These are phyloP conservation scores for Udeniomyces megalosporus DNA, from an alignment of 768 basidiomycete genomes.

Conservation along the genomic window DNA sequence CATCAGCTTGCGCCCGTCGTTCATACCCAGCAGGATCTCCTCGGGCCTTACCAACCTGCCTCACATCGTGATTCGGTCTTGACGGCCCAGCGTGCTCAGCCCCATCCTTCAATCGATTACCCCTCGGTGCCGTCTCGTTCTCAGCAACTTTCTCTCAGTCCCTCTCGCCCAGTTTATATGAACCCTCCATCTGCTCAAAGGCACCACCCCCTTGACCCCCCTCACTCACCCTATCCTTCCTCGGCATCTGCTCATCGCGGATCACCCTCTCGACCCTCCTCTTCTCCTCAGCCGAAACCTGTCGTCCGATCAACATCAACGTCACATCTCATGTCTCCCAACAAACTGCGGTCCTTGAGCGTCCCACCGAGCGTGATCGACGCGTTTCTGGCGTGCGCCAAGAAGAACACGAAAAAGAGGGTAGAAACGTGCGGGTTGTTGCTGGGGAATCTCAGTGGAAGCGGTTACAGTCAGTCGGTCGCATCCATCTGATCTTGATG, in stretches of 20 bases:
- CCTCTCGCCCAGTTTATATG: neutral
- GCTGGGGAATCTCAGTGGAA: slow-evolving; percentile 40
- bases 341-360: slow-evolving; percentile 42
- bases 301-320: neutral
- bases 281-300: neutral
- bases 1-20: neutral
- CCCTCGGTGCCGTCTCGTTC: neutral
- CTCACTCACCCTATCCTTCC: neutral
- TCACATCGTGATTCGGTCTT: no score
- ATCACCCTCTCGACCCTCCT: neutral
- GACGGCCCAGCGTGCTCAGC: no score
- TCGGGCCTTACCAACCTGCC: no score
- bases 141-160: neutral
- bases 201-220: neutral
- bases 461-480: slow-evolving; percentile 8
- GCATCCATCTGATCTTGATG: no score
- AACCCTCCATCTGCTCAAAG: neutral
- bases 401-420: slow-evolving; percentile 58
- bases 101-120: no score
- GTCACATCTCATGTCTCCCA: neutral
- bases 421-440: slow-evolving; percentile 76
- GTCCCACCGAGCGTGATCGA: slow-evolving; percentile 59
- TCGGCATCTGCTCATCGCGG: neutral
- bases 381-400: slow-evolving; percentile 60
- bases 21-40: no score